These are phyloP conservation scores for Coprinopsis marcescibilis DNA, from an alignment of 768 basidiomycete genomes.

Conservation along the genomic window DNA sequence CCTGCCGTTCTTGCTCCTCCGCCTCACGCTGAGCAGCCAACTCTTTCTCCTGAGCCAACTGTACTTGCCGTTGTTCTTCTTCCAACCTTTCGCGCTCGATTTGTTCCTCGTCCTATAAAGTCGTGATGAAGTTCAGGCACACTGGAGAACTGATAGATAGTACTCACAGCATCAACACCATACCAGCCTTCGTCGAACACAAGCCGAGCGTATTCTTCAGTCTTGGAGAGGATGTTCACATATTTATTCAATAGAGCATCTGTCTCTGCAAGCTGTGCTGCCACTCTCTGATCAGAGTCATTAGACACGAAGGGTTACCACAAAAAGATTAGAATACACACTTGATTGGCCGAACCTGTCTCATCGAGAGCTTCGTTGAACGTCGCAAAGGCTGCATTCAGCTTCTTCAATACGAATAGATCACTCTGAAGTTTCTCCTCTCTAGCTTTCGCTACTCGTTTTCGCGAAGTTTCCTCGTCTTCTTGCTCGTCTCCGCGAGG, in stretches of 20 bases:
- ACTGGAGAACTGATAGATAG: background rate
- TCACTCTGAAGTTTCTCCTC: slow-evolving; percentile 77
- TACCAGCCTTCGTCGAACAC: slow-evolving; percentile 76
- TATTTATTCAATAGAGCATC: slow-evolving; percentile 74
- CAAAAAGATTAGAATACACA: slow-evolving; percentile 24
- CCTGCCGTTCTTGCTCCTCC: slow-evolving; percentile 47
- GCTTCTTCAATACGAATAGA: slow-evolving; percentile 62
- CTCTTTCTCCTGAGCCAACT: slow-evolving; percentile 42
- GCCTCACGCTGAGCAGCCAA: slow-evolving; percentile 25
- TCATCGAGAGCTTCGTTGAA: slow-evolving; percentile 65
- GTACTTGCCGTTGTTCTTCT: slow-evolving; percentile 33
- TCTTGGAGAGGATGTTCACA: slow-evolving; percentile 59
- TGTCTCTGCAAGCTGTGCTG: slow-evolving; percentile 62
- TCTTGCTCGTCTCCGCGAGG: background rate
- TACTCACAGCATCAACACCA: slow-evolving; percentile 64
- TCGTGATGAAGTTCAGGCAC: background rate
- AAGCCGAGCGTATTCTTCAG: slow-evolving; percentile 60
- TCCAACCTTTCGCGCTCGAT: slow-evolving; percentile 45
- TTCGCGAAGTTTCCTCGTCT: slow-evolving; percentile 5
- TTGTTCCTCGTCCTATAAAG: slow-evolving; percentile 51
- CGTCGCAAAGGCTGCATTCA: slow-evolving; percentile 63
- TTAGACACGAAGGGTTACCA: background rate
- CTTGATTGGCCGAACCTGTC: slow-evolving; percentile 66
- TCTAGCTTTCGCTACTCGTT: slow-evolving; percentile 17
- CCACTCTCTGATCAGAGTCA: slow-evolving; percentile 45